These are phyloP conservation scores for Truncatella angustata DNA, from an alignment of 2,329 filamentous ascomycete species.

Conservation along the genomic window DNA sequence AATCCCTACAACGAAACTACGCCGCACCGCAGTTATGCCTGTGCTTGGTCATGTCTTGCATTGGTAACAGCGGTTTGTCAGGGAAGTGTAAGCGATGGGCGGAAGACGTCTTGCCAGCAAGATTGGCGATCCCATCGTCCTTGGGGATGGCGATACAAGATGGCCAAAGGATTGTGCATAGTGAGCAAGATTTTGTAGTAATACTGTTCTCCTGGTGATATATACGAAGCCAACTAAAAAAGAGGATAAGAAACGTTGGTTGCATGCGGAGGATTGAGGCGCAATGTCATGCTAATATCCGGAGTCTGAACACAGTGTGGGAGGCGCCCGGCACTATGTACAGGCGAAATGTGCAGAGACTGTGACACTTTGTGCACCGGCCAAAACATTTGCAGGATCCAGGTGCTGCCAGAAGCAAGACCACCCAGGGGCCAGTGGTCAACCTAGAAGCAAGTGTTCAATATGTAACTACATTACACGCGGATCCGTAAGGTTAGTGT, in stretches of 20 bases:
- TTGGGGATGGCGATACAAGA: no score
- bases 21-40: slow-evolving; percentile 5
- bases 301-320: slow-evolving; percentile 1
- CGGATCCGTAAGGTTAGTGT: no score
- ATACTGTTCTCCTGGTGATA: neutral
- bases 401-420: no score
- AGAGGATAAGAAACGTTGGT: slow-evolving; percentile 5
- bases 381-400: neutral
- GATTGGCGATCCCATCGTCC: no score
- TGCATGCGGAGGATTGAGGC: neutral
- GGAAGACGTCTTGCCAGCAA: no score
- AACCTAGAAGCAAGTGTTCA: no score
- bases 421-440: no score
- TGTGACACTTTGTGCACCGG: neutral
- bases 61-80: slow-evolving; percentile 2
- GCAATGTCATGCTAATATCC: slow-evolving; percentile 1
- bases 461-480: no score
- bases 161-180: neutral
- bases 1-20: slow-evolving; percentile 2
- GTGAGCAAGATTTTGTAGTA: neutral
- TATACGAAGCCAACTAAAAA: neutral
- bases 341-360: neutral
- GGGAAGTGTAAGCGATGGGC: neutral
- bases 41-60: neutral
- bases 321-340: neutral